A percentile compares a stretch with the other conserved stretches of the same genome.
Conservation (phyloP, 495 filamentous ascomycete genomes). For the Polyplosphaeria fusca region DNA sequence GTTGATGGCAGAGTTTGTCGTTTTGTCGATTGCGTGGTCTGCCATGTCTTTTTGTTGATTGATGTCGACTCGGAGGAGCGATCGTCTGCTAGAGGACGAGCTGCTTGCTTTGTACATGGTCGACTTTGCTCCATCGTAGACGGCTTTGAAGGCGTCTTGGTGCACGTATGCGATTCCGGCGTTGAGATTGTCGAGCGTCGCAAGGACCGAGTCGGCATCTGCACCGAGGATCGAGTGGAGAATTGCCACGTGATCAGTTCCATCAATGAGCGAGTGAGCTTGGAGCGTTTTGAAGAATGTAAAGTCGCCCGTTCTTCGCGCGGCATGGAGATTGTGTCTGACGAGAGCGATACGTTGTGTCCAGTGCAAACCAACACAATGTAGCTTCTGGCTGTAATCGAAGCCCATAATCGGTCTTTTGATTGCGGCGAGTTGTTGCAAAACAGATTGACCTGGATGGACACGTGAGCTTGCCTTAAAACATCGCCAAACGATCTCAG, state of each 20-base stretch:
- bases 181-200: slow-evolving; percentile 43
- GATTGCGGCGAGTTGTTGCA: too few relatives aligned
- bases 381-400: slow-evolving; percentile 30
- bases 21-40: slow-evolving; percentile 42
- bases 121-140: slow-evolving; percentile 40
- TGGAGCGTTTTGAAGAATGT: slow-evolving; percentile 44
- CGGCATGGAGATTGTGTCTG: slow-evolving; percentile 41
- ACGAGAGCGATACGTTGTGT: slow-evolving; percentile 40
- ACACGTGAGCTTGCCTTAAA: too few relatives aligned
- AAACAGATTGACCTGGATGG: too few relatives aligned
- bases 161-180: slow-evolving; percentile 40
- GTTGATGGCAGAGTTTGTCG: slow-evolving; percentile 36
- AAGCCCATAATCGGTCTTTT: slow-evolving; percentile 10
- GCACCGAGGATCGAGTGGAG: slow-evolving; percentile 34
- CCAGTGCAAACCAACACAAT: too few relatives aligned
- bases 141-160: slow-evolving; percentile 43
- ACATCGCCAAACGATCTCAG: too few relatives aligned
- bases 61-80: slow-evolving; percentile 36
- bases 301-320: slow-evolving; percentile 39
- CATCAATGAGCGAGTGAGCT: slow-evolving; percentile 35
- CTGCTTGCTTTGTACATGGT: slow-evolving; percentile 29
- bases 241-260: slow-evolving; percentile 39
- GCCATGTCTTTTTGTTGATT: slow-evolving; percentile 39
- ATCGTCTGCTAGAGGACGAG: slow-evolving; percentile 8
- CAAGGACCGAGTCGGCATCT: slow-evolving; percentile 38